Evolutionary conservation across 192 early-diverging fungal species (phyloP).

Genomic region (Geosiphon pyriformis): DNA sequence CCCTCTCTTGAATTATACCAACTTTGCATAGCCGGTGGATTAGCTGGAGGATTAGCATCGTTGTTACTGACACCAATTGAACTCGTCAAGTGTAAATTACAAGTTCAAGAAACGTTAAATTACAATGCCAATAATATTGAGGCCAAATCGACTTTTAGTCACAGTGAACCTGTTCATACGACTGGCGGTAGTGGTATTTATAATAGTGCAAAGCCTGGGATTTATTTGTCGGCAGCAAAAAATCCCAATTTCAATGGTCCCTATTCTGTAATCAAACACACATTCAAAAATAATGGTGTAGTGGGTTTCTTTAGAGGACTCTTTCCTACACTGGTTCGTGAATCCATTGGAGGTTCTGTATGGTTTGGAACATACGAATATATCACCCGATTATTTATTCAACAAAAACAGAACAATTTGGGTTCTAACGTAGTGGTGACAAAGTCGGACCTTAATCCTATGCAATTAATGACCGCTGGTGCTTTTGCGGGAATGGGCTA

Average conservation of each 20-base stretch:
- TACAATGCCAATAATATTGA: constrained; percentile 25
- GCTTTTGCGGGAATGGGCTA: constrained; percentile 88
- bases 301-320: constrained; percentile 74
- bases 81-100: constrained; percentile 93
- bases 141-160: not conserved
- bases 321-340: constrained; percentile 79
- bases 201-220: not conserved
- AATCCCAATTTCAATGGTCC: constrained; percentile 44
- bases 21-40: constrained; percentile 72
- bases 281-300: constrained; percentile 52
- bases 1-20: constrained; percentile 56
- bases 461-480: constrained; percentile 79
- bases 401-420: constrained; percentile 20
- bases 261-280: constrained; percentile 44
- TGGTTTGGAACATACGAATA: constrained; percentile 98
- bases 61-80: constrained; percentile 92
- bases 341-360: constrained; percentile 84
- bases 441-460: constrained; percentile 68
- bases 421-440: constrained; percentile 27
- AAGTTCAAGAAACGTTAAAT: constrained; percentile 65
- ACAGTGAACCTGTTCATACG: no score
- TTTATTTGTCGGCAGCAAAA: not conserved
- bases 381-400: constrained; percentile 52
- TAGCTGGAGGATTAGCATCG: constrained; percentile 82
- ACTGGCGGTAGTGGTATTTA: not conserved